Base-by-base conservation (phyloP, 345 rosid genomes). In the Gossypium anomalum region DNA sequence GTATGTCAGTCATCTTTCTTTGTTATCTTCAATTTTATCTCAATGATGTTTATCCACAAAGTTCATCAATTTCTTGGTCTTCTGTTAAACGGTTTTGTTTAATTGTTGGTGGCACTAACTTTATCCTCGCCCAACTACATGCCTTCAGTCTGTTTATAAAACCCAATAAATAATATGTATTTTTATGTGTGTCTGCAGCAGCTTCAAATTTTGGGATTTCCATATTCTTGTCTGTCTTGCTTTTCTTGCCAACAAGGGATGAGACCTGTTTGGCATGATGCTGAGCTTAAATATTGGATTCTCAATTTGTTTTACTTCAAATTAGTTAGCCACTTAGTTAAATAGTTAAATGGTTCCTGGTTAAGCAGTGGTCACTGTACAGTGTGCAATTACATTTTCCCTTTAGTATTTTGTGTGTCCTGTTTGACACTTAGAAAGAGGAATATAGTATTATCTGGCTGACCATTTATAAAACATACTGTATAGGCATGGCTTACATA, bases 401-500 rank as follows among this genome's bases (percentile, higher is more conserved):
- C 44, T n/a, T 52, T 47, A 17, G 48, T 29, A 12, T 41, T 22
- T 17, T 47, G 43, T 67, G 23, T 68, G 57, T 68, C 22, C 22
- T 48, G 58, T 68, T 67, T 51, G 59, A 49, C 2, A 2, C 4
- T 2, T 27, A 23, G 44, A 68, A 49, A 49, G 2, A 49, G 44
- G 72, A 60, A 27, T 59, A 44, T 17, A 10, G 2, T 9, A 55
- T 11, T 56, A 22, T 22, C 55, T 23, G 23, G 64, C 17, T 38
- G 63, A 63, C 61, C 29, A 38, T 52, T 9, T 22, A 5, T 52
- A 38, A 7, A 20, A 63, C 16, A 19, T 55, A 52, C 74, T 67
- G 20, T 16, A 8, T 83, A 96, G 99, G 98, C 99, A 70, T 96
- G 99, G 99, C 90, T 96, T 65, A 92, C 99, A 49, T 96, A 96